Evolutionary conservation across 1,284 basidiomycete genomes (phyloP).

Genomic region (Cutaneotrichosporon mucoides): DNA sequence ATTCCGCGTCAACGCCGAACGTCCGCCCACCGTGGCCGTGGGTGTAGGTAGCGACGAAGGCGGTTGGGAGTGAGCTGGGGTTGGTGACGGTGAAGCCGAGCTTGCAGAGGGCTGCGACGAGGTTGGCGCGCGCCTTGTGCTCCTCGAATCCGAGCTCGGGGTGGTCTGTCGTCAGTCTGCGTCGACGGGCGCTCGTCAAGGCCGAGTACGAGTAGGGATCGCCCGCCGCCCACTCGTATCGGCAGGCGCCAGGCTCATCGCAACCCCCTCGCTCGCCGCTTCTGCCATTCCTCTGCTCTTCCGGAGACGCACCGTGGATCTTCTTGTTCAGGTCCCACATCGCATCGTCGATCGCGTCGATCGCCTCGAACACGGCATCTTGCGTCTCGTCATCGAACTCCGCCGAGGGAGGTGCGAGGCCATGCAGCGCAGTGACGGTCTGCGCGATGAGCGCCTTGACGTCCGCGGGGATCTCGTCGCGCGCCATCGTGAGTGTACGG

Average conservation of each 20-base stretch:
- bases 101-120: conserved; percentile 20
- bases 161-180: conserved; percentile 20
- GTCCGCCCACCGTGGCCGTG: conserved; percentile 28
- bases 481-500: neutral
- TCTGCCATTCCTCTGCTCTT: too few relatives aligned
- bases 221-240: too few relatives aligned
- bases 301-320: conserved; percentile 54
- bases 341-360: conserved; percentile 57
- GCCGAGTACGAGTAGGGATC: too few relatives aligned
- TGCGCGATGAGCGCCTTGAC: conserved; percentile 22
- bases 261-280: too few relatives aligned
- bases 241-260: too few relatives aligned
- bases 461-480: conserved; percentile 11
- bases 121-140: conserved; percentile 25
- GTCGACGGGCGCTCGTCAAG: too few relatives aligned
- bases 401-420: conserved; percentile 16
- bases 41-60: conserved; percentile 30
- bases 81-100: conserved; percentile 29
- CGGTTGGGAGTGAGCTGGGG: conserved; percentile 24
- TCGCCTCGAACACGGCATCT: conserved; percentile 43
- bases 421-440: conserved; percentile 20
- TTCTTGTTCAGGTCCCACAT: conserved; percentile 61
- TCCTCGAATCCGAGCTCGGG: conserved; percentile 34
- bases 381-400: conserved; percentile 26
- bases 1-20: conserved; percentile 36